These are phyloP conservation scores for Verticillium klebahnii DNA, from an alignment of 2,329 filamentous ascomycete species.

Conservation along the genomic window DNA sequence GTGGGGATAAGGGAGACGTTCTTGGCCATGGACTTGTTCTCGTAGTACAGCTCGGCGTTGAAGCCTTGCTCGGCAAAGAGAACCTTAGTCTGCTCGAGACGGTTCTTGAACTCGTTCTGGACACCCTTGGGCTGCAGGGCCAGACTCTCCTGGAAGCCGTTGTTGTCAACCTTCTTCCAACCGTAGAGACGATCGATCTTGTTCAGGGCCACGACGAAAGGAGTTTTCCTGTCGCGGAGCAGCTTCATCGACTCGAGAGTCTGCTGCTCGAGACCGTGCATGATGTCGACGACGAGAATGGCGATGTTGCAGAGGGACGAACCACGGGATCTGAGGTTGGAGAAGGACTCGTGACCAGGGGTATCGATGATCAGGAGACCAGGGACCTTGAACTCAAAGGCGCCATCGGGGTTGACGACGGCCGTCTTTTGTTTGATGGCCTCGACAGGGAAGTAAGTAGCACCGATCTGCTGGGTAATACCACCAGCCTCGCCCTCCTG, in stretches of 20 bases:
- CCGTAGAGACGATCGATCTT: constrained; percentile 99
- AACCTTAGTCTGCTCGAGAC: constrained; percentile 85
- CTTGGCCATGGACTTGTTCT: constrained; percentile 96
- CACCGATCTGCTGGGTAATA: constrained; percentile 99
- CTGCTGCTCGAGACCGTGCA: constrained; percentile 97
- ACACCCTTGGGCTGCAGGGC: constrained; percentile 87
- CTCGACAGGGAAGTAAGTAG: constrained; percentile 96
- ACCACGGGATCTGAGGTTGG: constrained; percentile 91
- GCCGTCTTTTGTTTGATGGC: constrained; percentile 88
- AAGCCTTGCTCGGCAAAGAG: constrained; percentile 96
- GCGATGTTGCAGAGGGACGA: constrained; percentile 99
- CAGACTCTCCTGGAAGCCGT: constrained; percentile 92
- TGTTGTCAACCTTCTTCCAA: constrained; percentile 99
- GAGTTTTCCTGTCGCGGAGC: constrained; percentile 87
- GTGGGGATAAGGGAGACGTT: constrained; percentile 96
- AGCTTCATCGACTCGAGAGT: constrained; percentile 96
- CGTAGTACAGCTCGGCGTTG: constrained; percentile 94
- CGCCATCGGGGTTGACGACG: constrained; percentile 85
- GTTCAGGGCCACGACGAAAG: constrained; percentile 98
- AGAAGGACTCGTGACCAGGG: constrained; percentile 99
- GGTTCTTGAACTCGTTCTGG: constrained; percentile 89
- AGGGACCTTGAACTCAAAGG: constrained; percentile 95
- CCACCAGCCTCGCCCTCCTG: constrained; percentile 98
- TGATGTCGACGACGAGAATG: constrained; percentile 97
- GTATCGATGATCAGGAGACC: constrained; percentile 97